These are phyloP conservation scores for Neurospora sp. DNA, from an alignment of 2,329 filamentous ascomycete species.

Conservation along the genomic window DNA sequence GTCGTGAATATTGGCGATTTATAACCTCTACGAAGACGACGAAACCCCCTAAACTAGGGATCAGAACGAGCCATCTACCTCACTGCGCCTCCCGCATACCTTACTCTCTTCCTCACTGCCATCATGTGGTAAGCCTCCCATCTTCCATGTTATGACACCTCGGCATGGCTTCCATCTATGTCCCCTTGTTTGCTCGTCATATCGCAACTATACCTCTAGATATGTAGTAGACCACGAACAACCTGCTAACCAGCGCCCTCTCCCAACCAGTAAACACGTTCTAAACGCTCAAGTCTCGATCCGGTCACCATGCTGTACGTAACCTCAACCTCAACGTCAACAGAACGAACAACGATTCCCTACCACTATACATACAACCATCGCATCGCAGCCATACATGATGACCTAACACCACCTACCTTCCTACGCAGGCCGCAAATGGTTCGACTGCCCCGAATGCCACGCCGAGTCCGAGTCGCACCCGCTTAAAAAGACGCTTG, in stretches of 20 bases:
- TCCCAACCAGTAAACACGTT: slow-evolving; percentile 71
- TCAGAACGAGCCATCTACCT: background rate
- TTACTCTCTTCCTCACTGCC: background rate
- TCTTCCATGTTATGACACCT: background rate
- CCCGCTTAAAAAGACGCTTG: slow-evolving; percentile 61
- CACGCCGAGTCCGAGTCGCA: slow-evolving; percentile 76
- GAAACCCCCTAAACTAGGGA: background rate
- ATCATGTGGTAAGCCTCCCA: slow-evolving; percentile 19
- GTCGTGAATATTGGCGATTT: background rate
- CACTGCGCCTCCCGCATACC: background rate
- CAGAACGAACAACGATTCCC: background rate
- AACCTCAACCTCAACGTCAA: background rate
- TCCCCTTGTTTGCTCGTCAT: background rate
- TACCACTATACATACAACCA: background rate
- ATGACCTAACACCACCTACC: background rate
- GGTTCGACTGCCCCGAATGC: slow-evolving; percentile 98
- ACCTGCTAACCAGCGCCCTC: slow-evolving; percentile 1
- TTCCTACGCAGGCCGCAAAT: slow-evolving; percentile 61
- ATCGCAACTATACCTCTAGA: background rate
- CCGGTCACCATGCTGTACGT: slow-evolving; percentile 86
- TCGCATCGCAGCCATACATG: background rate
- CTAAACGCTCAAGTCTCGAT: slow-evolving; percentile 97
- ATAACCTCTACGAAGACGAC: background rate
- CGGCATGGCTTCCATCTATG: background rate
- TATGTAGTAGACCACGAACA: background rate